Evolutionary conservation across 129 eudicot species (phyloP).

Genomic region (Flaveria bidentis): DNA sequence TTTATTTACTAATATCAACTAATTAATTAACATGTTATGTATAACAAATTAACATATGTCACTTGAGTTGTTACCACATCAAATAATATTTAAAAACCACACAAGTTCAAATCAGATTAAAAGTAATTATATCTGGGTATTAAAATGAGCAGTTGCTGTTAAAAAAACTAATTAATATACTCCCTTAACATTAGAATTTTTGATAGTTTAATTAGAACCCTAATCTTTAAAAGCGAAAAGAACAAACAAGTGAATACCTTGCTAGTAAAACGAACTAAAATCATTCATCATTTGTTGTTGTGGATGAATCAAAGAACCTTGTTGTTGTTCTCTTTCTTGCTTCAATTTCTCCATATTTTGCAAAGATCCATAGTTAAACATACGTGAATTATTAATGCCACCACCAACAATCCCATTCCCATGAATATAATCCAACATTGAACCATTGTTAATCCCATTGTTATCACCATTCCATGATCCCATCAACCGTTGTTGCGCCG

Average conservation of each 20-base stretch:
- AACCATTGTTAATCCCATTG: conserved; percentile 30
- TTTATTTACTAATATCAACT: too few relatives aligned
- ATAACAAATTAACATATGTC: too few relatives aligned
- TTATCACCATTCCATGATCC: conserved; percentile 45
- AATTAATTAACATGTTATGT: too few relatives aligned
- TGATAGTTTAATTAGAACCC: neutral
- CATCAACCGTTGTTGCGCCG: conserved; percentile 35
- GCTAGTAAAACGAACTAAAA: conserved; percentile 46
- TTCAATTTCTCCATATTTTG: conserved; percentile 45
- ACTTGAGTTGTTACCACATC: too few relatives aligned
- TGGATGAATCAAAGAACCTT: conserved; percentile 50
- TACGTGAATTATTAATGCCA: conserved; percentile 35
- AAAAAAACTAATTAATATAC: too few relatives aligned
- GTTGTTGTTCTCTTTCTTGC: conserved; percentile 50
- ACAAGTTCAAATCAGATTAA: too few relatives aligned
- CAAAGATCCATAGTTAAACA: conserved; percentile 44
- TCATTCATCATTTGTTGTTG: conserved; percentile 56
- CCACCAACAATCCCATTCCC: conserved; percentile 34
- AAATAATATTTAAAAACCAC: too few relatives aligned
- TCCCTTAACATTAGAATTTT: too few relatives aligned
- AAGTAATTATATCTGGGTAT: too few relatives aligned
- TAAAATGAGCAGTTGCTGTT: too few relatives aligned
- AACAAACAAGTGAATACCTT: conserved; percentile 13
- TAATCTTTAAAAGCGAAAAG: neutral
- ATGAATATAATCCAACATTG: conserved; percentile 34